These are phyloP conservation scores for Neurospora hispaniola DNA, from an alignment of 495 filamentous ascomycete species.

Conservation along the genomic window DNA sequence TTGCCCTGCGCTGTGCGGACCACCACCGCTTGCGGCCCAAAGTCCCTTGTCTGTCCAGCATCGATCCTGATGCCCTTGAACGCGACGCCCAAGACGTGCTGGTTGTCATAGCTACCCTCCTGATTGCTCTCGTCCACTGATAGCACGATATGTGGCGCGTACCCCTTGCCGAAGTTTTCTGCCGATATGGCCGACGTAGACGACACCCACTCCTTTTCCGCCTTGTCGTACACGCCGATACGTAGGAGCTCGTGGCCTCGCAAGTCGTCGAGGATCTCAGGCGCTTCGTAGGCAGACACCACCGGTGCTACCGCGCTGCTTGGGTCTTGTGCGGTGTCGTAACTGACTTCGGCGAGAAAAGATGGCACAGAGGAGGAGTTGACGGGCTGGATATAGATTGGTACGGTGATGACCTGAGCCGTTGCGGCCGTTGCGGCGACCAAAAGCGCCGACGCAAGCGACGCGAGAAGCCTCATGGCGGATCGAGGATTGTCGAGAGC, in stretches of 20 bases:
- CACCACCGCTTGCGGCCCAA: conserved; percentile 45
- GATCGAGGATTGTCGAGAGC: background rate
- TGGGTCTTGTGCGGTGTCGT: conserved; percentile 22
- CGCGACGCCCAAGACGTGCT: conserved; percentile 29
- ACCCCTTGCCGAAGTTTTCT: conserved; percentile 44
- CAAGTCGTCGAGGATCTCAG: conserved; percentile 29
- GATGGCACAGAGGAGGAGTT: conserved; percentile 18
- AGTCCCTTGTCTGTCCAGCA: conserved; percentile 45
- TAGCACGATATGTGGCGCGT: conserved; percentile 37
- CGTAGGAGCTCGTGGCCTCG: conserved; percentile 28
- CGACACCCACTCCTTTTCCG: conserved; percentile 31
- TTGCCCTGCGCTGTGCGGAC: conserved; percentile 34
- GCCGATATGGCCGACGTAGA: conserved; percentile 36
- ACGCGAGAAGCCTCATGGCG: background rate
- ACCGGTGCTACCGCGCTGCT: conserved; percentile 14
- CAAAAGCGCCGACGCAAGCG: conserved; percentile 18
- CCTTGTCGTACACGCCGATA: conserved; percentile 37
- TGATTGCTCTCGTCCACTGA: conserved; percentile 21
- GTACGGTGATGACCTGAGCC: conserved; percentile 17
- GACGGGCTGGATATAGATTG: conserved; percentile 38
- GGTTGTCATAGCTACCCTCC: conserved; percentile 13
- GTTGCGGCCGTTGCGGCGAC: conserved; percentile 17
- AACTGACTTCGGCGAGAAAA: conserved; percentile 38
- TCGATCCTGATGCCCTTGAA: conserved; percentile 37
- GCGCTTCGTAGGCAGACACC: conserved; percentile 36